These are phyloP conservation scores for Setaria italica DNA, from an alignment of 202 grass and related monocot species.

Conservation along the genomic window DNA sequence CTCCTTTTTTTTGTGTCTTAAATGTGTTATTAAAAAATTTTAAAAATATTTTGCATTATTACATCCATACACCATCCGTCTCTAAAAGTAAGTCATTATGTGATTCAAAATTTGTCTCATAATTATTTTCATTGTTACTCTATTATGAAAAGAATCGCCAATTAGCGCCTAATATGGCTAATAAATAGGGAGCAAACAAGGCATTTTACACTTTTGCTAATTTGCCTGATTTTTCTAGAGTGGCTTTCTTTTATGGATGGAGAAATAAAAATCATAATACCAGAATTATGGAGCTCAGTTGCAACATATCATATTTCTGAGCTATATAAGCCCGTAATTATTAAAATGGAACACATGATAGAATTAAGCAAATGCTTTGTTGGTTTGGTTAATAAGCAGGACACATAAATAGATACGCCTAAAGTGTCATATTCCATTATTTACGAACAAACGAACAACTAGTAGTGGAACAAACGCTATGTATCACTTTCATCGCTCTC, in stretches of 20 bases:
- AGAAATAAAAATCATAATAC: not conserved
- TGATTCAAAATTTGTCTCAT: too few relatives aligned
- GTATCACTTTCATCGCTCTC: conserved; percentile 2
- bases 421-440: not conserved
- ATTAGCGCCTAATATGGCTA: too few relatives aligned
- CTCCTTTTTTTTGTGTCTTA: not conserved
- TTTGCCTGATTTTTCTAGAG: too few relatives aligned
- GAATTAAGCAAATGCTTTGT: not conserved
- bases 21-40: not conserved
- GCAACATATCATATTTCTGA: not conserved
- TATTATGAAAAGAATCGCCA: too few relatives aligned
- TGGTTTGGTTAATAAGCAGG: not conserved
- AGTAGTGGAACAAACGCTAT: not conserved
- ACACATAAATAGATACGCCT: not conserved
- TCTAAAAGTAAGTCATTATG: too few relatives aligned
- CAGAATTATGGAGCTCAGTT: not conserved
- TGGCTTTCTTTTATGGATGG: too few relatives aligned
- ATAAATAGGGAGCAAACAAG: too few relatives aligned
- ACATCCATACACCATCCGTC: not conserved
- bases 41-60: not conserved
- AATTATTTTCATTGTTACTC: too few relatives aligned
- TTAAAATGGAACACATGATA: not conserved
- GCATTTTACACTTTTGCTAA: too few relatives aligned
- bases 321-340: not conserved
- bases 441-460: not conserved